These are phyloP conservation scores for Scheffersomyces segobiensis DNA, from an alignment of 1,139 yeast species.

Conservation along the genomic window DNA sequence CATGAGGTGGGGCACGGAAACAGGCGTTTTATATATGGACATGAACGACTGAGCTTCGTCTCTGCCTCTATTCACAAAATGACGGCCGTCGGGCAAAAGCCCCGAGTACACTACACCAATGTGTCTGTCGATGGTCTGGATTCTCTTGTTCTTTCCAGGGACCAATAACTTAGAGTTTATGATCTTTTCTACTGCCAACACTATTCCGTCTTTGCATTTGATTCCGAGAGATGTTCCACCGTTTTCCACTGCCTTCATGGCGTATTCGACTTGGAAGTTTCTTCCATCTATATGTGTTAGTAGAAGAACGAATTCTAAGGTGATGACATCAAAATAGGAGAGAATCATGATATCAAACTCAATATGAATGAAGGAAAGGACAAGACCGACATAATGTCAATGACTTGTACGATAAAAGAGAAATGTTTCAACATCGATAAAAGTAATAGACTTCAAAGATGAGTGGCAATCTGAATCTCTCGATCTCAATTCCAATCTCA, in stretches of 20 bases:
- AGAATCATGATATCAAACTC: too few species aligned
- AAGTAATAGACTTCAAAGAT: too few species aligned
- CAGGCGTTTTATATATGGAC: slow-evolving; percentile 71
- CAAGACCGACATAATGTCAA: too few species aligned
- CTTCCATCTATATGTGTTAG: slow-evolving; percentile 78
- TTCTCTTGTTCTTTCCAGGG: slow-evolving; percentile 84
- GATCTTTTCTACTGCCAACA: slow-evolving; percentile 93
- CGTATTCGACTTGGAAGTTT: slow-evolving; percentile 98
- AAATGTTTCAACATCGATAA: too few species aligned
- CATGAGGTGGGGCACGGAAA: slow-evolving; percentile 79
- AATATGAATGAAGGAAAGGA: too few species aligned
- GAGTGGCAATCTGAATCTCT: too few species aligned
- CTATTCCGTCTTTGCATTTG: slow-evolving; percentile 89
- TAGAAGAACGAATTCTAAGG: slow-evolving; percentile 6
- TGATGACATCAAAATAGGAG: too few species aligned
- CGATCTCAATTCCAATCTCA: too few species aligned
- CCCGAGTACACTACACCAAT: slow-evolving; percentile 96
- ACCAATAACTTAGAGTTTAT: slow-evolving; percentile 84
- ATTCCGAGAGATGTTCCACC: slow-evolving; percentile 96
- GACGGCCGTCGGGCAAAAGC: slow-evolving; percentile 93
- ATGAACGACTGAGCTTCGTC: slow-evolving; percentile 87
- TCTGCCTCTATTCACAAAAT: slow-evolving; percentile 86
- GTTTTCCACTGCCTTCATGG: slow-evolving; percentile 95
- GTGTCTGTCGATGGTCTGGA: slow-evolving; percentile 91
- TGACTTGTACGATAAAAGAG: too few species aligned